phyloP scores from a whole-genome alignment of 768 basidiomycete genomes.

The Leccinum subtestaceum region DNA sequence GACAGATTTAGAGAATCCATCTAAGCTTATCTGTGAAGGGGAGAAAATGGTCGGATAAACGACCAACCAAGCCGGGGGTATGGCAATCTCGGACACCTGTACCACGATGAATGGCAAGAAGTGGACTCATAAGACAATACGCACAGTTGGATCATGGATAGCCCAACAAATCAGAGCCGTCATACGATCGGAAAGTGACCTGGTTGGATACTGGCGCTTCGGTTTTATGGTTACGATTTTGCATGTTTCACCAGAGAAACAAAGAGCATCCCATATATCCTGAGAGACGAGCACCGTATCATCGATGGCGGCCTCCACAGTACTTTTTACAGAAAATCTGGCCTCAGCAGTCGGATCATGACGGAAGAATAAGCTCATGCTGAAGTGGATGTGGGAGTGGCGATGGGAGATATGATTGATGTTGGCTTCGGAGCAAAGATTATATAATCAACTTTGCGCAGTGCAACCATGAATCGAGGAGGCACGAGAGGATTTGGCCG shows the following conservation, averaged over 20 bases:
- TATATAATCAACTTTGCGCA: conserved; percentile 21
- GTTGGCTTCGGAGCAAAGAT: conserved; percentile 1
- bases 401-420: background rate
- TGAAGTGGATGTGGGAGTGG: background rate
- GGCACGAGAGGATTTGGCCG: conserved; percentile 52
- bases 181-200: background rate
- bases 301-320: conserved; percentile 13
- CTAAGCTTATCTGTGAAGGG: conserved; percentile 12
- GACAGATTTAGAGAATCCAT: conserved; percentile 16
- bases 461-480: conserved; percentile 48
- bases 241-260: conserved; percentile 11
- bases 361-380: conserved; percentile 40
- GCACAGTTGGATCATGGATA: conserved; percentile 37
- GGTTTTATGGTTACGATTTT: conserved; percentile 25
- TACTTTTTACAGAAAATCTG: conserved; percentile 27
- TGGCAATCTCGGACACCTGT: conserved; percentile 31
- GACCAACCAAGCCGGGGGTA: conserved; percentile 43
- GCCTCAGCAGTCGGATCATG: conserved; percentile 21
- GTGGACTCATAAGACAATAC: conserved; percentile 7
- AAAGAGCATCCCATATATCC: conserved; percentile 33
- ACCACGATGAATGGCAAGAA: conserved; percentile 22
- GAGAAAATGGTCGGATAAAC: conserved; percentile 37
- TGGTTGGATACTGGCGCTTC: conserved; percentile 9
- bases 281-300: conserved; percentile 30
- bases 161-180: conserved; percentile 36